Percentiles rank a stretch among this genome's conserved stretches.
Evolutionary conservation across 2,329 filamentous ascomycete genomes (phyloP).

Genomic region (Pyrenophora graminea): DNA sequence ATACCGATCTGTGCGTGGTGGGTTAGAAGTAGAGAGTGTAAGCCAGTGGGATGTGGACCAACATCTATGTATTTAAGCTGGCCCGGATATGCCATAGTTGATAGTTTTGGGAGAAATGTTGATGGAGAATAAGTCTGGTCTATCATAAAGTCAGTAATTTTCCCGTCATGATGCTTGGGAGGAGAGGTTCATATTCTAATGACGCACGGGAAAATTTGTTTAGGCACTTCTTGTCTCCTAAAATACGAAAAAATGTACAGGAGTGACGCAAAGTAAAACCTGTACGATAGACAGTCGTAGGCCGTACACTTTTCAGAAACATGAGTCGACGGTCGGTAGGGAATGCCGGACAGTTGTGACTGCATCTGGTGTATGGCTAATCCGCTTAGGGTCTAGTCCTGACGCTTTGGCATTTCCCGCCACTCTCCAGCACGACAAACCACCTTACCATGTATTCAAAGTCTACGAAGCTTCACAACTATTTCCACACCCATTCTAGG

Average conservation of each 20-base stretch:
- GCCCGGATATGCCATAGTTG: conserved; percentile 5
- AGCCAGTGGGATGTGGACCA: conserved; percentile 34
- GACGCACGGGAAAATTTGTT: conserved; percentile 20
- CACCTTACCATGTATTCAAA: neutral
- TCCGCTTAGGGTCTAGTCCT: conserved; percentile 13
- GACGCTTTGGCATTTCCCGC: conserved; percentile 3
- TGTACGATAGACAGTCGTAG: neutral
- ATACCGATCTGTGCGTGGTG: conserved; percentile 71
- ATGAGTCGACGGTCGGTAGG: conserved; percentile 11
- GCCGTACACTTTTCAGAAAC: conserved; percentile 9
- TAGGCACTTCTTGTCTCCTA: neutral
- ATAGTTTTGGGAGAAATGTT: neutral
- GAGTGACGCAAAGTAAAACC: neutral
- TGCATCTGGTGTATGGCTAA: conserved; percentile 8
- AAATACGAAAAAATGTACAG: neutral
- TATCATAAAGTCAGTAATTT: too few species aligned
- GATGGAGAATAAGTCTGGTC: neutral
- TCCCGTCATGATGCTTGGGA: neutral
- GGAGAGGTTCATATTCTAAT: neutral
- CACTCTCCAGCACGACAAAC: conserved; percentile 3
- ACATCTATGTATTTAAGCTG: conserved; percentile 51
- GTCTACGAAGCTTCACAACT: neutral
- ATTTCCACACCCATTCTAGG: too few species aligned
- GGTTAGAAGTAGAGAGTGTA: conserved; percentile 15
- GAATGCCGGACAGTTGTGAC: conserved; percentile 6